These are phyloP conservation scores for Claviceps humidiphila DNA, from an alignment of 2,329 filamentous ascomycete genomes.

Conservation along the genomic window DNA sequence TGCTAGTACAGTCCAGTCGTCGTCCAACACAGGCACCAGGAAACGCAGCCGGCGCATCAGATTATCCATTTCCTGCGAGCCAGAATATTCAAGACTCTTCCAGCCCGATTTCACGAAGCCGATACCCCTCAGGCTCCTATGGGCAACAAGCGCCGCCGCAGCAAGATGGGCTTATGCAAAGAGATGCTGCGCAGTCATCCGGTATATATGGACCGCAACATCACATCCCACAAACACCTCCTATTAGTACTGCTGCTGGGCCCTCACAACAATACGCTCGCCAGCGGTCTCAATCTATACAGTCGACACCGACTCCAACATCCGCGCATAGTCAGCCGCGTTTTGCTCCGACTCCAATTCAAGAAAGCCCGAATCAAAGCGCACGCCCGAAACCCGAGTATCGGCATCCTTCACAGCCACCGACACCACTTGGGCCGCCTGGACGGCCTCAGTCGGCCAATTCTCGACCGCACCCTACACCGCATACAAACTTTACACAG, in stretches of 20 bases:
- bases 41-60: conserved; percentile 25
- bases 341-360: conserved; percentile 35
- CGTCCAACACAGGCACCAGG: conserved; percentile 34
- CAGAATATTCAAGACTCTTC: conserved; percentile 28
- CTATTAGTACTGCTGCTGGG: conserved; percentile 29
- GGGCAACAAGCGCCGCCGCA: conserved; percentile 25
- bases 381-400: conserved; percentile 29
- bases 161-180: conserved; percentile 33
- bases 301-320: conserved; percentile 48
- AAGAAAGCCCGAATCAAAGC: conserved; percentile 38
- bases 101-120: conserved; percentile 39
- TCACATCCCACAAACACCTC: conserved; percentile 36
- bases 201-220: conserved; percentile 28
- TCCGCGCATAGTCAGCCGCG: conserved; percentile 47
- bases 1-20: conserved; percentile 31
- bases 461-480: conserved; percentile 26
- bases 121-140: conserved; percentile 32
- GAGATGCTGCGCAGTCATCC: conserved; percentile 20
- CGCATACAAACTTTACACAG: conserved; percentile 28
- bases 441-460: conserved; percentile 32
- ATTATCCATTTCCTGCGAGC: conserved; percentile 37
- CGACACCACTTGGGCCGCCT: conserved; percentile 39
- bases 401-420: conserved; percentile 40
- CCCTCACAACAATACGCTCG: conserved; percentile 24
- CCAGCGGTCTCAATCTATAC: conserved; percentile 42